Evolutionary conservation across 129 eudicot genomes (phyloP), one percentile per base, ranked within the genome.

Genomic region (Mikania micrantha): DNA sequence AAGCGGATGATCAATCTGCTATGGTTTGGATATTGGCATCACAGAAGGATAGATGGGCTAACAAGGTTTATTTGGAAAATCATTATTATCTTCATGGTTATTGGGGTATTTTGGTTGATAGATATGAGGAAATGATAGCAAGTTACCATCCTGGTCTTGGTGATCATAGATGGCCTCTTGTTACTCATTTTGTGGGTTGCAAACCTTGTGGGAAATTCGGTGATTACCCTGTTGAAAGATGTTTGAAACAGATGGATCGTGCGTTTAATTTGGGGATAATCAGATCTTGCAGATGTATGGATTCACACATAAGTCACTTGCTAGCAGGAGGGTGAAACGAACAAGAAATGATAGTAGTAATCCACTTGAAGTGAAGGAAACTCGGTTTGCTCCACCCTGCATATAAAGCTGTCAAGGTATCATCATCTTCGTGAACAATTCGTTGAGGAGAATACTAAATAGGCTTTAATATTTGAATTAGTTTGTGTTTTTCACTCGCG

Each of bases 141-240:
- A 88, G 68, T 40, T 83, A 78, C 61, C 91, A 85, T 45, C 97
- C 97, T 4, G 97, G 97, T 19, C 54, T 76, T 47, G 97, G 97
- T 62, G 96, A 91, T 80, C 93, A 91, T 48, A 45, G 97, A 36
- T 91, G 97, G 97, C 97, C 96, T 1, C 83, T 91, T 21, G 97
- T 91, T 19, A 91, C 97, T 81, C 97, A 91, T 66, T 91, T 91
- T 80, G 97, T 91, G 62, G 97, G 97, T 28, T 91, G 97, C 71
- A 91, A 91, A 65, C 97, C 97, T 8, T 91, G 97, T 81, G 94
- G 77, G 44, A 91, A 91, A 72, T 85, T 87, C 25, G 93, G 96
- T 58, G 97, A 91, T 85, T 87, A 85, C 50, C 83, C 96, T 0
- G 97, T 91, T 16, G 97, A 91, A 77, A 87, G 96, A 70, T 91